Evolutionary conservation across 495 filamentous ascomycete genomes (phyloP).

Genomic region (Hypoxylon crocopeplum): DNA sequence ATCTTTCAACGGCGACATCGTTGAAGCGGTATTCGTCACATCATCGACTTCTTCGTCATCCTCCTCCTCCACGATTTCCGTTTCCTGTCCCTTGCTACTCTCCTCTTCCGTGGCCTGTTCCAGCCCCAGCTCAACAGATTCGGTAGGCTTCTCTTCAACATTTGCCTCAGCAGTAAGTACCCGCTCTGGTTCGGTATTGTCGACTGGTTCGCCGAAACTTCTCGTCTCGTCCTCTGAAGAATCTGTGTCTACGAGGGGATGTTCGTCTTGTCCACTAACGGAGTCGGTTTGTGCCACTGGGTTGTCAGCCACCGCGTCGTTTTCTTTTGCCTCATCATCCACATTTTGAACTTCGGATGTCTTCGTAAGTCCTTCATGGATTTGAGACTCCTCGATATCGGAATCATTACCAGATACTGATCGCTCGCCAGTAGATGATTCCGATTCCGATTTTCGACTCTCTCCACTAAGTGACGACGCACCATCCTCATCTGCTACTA

Average conservation of each 20-base stretch:
- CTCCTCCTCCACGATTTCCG: constrained; percentile 9
- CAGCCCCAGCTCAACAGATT: background rate
- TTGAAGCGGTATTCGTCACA: constrained; percentile 8
- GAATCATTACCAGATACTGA: constrained; percentile 9
- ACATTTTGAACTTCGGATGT: no score
- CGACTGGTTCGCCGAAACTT: background rate
- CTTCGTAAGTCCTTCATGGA: no score
- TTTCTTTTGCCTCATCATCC: no score
- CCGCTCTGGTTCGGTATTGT: background rate
- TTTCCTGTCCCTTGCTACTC: background rate
- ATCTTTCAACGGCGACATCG: constrained; percentile 35
- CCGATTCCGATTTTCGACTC: no score
- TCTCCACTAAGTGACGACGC: background rate
- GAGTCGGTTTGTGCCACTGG: no score
- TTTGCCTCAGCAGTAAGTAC: background rate
- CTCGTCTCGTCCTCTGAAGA: constrained; percentile 3
- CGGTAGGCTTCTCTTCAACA: background rate
- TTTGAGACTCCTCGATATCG: constrained; percentile 12
- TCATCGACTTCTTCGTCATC: constrained; percentile 36
- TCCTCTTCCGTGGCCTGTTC: background rate
- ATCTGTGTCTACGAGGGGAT: background rate
- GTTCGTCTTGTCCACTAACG: constrained; percentile 3
- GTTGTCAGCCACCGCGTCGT: no score
- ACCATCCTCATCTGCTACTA: constrained; percentile 29
- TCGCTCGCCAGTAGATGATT: constrained; percentile 12